Evolutionary conservation across 805 yeast genomes (phyloP), one percentile per base, ranked within the genome.

Genomic region (Debaryomyces maramus): DNA sequence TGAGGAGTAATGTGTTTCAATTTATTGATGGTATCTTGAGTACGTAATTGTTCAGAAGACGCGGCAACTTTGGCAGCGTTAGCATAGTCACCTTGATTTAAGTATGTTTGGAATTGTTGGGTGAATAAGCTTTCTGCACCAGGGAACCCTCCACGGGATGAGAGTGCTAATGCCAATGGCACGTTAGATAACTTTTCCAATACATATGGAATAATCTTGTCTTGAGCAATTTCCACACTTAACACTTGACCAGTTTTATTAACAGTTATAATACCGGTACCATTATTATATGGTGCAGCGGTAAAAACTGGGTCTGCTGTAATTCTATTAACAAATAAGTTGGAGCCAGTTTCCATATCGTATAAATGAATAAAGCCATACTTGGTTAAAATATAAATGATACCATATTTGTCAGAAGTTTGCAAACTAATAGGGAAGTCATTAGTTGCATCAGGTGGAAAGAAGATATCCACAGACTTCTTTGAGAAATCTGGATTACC

Each of bases 51-150:
- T 40, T 88, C 88, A 11, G 96, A 87, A 27, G 96, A 83, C 10
- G 98, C 98, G 27, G 99, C 99, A 44, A 91, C 87, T 68, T 88
- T 88, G 36, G 98, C 99, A 39, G 99, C 99, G 53, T 83, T 83
- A 41, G 81, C 74, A 59, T 89, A 93, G 61, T 89, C 93, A 52
- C 97, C 97, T 52, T 81, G 81, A 49, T 80, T 78, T 55, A 93
- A 74, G 54, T 83, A 77, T 61, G 82, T 81, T 57, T 89, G 95
- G 70, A 93, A 93, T 67, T 91, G 98, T 67, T 89, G 96, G 44
- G 76, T 70, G 66, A 93, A 90, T 47, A 93, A 75, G 55, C 81
- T 83, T 62, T 93, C 99, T 35, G 98, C 99, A 50, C 99, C 99
- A 31, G 96, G 93, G 56, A 93, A 79, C 1, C 96, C 96, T 58